Evolutionary conservation across 2,329 filamentous ascomycete genomes (phyloP).

Genomic region (Westerdykella ornata): DNA sequence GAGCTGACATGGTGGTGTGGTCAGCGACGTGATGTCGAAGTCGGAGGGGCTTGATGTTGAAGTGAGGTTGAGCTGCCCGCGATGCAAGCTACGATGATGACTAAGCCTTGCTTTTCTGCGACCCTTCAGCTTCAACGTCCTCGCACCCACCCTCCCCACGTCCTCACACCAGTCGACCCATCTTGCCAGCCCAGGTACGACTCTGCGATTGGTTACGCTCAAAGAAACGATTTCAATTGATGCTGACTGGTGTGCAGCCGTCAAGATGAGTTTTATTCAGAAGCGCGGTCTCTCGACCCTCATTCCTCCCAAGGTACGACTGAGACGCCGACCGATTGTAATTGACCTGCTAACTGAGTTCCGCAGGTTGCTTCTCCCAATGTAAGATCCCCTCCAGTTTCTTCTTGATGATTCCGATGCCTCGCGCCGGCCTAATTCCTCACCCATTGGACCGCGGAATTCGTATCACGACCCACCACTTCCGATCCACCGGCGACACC

Average conservation of each 20-base stretch:
- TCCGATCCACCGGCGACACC: not conserved
- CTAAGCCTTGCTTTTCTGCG: conserved; percentile 18
- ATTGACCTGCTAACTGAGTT: conserved; percentile 33
- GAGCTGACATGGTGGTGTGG: conserved; percentile 34
- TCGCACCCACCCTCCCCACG: conserved; percentile 22
- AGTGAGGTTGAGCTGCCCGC: not conserved
- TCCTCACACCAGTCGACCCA: conserved; percentile 29
- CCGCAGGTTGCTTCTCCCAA: conserved; percentile 71
- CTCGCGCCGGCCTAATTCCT: conserved; percentile 4
- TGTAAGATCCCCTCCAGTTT: conserved; percentile 51
- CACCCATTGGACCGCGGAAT: conserved; percentile 14
- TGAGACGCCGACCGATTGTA: conserved; percentile 1
- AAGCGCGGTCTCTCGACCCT: conserved; percentile 94
- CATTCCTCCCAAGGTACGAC: conserved; percentile 91
- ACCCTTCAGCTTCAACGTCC: conserved; percentile 27
- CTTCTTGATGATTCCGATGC: conserved; percentile 9
- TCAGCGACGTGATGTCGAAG: conserved; percentile 9
- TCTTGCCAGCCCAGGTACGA: conserved; percentile 35
- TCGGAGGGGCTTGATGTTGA: conserved; percentile 6
- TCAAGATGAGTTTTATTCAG: conserved; percentile 86
- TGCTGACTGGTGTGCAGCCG: conserved; percentile 36
- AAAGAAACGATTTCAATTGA: conserved; percentile 21
- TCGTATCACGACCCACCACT: conserved; percentile 7
- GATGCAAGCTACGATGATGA: conserved; percentile 1
- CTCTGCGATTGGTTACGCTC: conserved; percentile 6